phyloP scores from a whole-genome alignment of 306 rosid species.

The Heteromeles arbutifolia region DNA sequence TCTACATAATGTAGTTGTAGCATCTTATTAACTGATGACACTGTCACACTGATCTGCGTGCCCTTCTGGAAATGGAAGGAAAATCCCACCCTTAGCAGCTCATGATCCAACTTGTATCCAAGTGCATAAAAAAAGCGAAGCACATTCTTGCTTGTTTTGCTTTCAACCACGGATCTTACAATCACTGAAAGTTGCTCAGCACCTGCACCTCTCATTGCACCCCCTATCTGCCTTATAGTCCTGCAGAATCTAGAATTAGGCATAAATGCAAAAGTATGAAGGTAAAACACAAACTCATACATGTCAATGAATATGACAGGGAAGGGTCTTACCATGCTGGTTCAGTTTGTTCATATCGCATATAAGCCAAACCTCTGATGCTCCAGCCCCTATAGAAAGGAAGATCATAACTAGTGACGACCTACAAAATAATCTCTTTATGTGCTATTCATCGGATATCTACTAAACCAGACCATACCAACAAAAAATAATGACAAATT shows the following conservation, averaged over 20 bases:
- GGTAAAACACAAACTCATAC: not conserved
- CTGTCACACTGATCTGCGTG: conserved; percentile 65
- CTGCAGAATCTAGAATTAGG: conserved; percentile 25
- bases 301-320: not conserved
- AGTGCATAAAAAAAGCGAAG: conserved; percentile 74
- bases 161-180: conserved; percentile 79
- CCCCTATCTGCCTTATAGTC: conserved; percentile 84
- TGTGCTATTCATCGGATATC: not conserved
- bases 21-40: conserved; percentile 86
- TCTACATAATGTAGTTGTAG: conserved; percentile 81
- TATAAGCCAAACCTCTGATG: conserved; percentile 78
- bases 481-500: not conserved
- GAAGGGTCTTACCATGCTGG: conserved; percentile 58
- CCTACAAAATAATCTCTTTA: not conserved
- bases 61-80: conserved; percentile 70
- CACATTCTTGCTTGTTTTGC: conserved; percentile 82
- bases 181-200: conserved; percentile 90
- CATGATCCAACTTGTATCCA: conserved; percentile 91
- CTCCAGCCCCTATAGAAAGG: conserved; percentile 43
- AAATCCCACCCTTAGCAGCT: conserved; percentile 76
- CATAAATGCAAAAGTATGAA: not conserved
- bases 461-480: not conserved
- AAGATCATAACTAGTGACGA: not conserved
- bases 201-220: conserved; percentile 96
- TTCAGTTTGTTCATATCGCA: conserved; percentile 84